Evolutionary conservation across 768 basidiomycete species (phyloP), one percentile per base, ranked within the genome.

Genomic region (Naematelia encephala): DNA sequence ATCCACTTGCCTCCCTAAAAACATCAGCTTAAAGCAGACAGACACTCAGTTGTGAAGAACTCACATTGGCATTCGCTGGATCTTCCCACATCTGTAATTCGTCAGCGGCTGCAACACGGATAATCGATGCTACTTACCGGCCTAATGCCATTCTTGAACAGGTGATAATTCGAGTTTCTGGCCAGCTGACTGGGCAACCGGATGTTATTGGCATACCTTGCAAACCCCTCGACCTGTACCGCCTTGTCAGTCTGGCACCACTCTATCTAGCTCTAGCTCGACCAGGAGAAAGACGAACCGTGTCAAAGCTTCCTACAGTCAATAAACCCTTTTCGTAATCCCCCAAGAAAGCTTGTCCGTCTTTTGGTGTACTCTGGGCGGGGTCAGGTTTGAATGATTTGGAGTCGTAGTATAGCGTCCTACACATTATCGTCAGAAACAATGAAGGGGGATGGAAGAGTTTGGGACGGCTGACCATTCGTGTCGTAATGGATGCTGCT

Each of bases 351-450:
- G 50, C 46, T 39, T 59, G 59, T 44, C 63, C 60, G 51, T 66
- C 52, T 14, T 80, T 82, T 1, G 84, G 84, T 0, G 85, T 82
- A 64, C 78, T 84, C 27, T 27, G 55, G 19, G 56, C 34, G 13
- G 59, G 51, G 19, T 3, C 87, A 83, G 56, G 79, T 81, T 76
- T 87, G 87, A 60, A 69, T 23, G 67, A 57, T 80, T 93, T 94
- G 22, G 86, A 83, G 73, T 96, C 92, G 77, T 91, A 90, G 77
- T 85, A 96, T 61, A 94, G 82, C 12, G 89, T 92, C 91, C 90
- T 91, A 34, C 23, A 42, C 43, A 0, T 8, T 13, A 28, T 52
- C 25, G 52, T 54, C 49, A 47, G 14, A 23, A 39, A 28, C 55
- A 44, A 51, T n/a, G 23, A 57, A 52, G 45, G 43, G 51, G 5